Percentiles rank a stretch among this genome's conserved stretches.
Evolutionary conservation across 768 basidiomycete species (phyloP).

Genomic region (Russula griseocarnosa): DNA sequence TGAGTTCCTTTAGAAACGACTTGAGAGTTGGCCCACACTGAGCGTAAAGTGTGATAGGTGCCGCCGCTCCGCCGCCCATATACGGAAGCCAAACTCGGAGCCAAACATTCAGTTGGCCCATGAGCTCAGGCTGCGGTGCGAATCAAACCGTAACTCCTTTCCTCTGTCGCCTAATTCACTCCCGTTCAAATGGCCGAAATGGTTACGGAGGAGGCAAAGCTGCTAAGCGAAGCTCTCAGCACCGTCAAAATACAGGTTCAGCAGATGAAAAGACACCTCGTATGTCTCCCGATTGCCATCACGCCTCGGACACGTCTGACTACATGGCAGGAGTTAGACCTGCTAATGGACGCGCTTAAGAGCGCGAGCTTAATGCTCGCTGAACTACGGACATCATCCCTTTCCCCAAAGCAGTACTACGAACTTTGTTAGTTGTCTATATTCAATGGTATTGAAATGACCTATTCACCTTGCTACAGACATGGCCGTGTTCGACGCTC

Average conservation of each 20-base stretch:
- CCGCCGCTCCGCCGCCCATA: too few relatives aligned
- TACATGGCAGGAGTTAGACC: slow-evolving; percentile 72
- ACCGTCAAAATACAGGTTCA: slow-evolving; percentile 89
- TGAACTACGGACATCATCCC: slow-evolving; percentile 87
- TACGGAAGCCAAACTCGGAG: not conserved
- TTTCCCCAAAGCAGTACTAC: slow-evolving; percentile 97
- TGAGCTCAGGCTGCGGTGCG: not conserved
- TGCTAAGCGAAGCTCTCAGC: slow-evolving; percentile 78
- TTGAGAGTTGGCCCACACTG: not conserved
- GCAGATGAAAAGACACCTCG: slow-evolving; percentile 92
- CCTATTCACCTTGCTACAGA: slow-evolving; percentile 45
- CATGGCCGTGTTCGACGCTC: slow-evolving; percentile 97
- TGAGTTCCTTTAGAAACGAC: not conserved
- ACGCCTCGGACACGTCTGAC: not conserved
- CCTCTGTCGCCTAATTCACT: not conserved
- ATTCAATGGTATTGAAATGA: not conserved
- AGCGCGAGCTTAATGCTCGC: slow-evolving; percentile 96
- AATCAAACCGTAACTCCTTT: not conserved
- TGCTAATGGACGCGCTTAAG: slow-evolving; percentile 98
- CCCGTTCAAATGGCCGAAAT: slow-evolving; percentile 22
- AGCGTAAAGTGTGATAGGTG: not conserved
- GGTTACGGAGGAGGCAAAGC: slow-evolving; percentile 71
- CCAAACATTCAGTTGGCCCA: not conserved
- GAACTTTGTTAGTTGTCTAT: slow-evolving; percentile 69
- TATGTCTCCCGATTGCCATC: slow-evolving; percentile 35